Base-by-base conservation (phyloP, 2,329 filamentous ascomycete genomes). In the Aureobasidium sp. region DNA sequence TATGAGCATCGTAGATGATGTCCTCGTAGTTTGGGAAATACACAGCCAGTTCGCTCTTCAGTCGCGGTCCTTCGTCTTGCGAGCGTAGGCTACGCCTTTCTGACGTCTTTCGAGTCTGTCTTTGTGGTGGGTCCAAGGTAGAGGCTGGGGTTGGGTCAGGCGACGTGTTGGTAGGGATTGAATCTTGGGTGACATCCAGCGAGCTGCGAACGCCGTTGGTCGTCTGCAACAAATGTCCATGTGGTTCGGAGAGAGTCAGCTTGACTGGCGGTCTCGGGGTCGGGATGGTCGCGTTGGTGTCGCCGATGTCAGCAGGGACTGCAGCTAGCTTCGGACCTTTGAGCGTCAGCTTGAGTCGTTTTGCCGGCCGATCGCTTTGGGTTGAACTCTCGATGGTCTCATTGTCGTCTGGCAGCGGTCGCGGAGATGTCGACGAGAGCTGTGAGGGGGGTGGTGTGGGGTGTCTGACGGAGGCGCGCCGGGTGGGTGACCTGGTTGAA, bases 21-120 rank as follows among this genome's bases (percentile, higher is more conserved):
- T 95, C 88, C 70, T 96, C 90, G 69, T 95, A 97, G 64, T 94
- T 90, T 49, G 87, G 84, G 65, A 97, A 96, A 71, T 95, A 97
- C 42, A 83, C 80, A 32, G 90, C 85, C 57, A 97, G 77, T 65
- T 96, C 90, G 70, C 90, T 96, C 76, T 94, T 95, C 71, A 90
- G 85, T 61, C 88, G 79, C 48, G 85, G 85, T 10, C 85, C 86
- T 63, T 79, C 79, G 66, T 95, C 89, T 63, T 94, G 87, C 49
- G 89, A 95, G 58, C 91, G 81, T 66, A 96, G 74, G 66, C 89
- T 91, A 63, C 90, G 74, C 67, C 80, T 85, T 60, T 87, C 84
- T 41, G 53, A 48, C 7, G 37, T 38, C 22, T 41, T 51, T 44
- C 53, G 30, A 2, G 45, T 41, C 14, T 38, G 19, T 44, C 45